phyloP scores from a whole-genome alignment of 805 yeast genomes.

The Blastobotrys americana region DNA sequence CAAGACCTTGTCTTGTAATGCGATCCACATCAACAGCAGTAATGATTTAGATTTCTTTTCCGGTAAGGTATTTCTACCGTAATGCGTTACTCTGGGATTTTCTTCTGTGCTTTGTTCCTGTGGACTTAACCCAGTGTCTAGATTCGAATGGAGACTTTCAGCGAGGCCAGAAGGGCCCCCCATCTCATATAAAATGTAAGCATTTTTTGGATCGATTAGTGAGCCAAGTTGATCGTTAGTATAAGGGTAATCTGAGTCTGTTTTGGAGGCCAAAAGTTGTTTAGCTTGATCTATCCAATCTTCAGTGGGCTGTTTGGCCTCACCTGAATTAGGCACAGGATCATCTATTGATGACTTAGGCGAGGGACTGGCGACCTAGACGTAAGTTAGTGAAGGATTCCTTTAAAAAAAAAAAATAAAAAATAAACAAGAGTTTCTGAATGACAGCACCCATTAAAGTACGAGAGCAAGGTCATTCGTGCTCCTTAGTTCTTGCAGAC shows the following conservation, averaged over 20 bases:
- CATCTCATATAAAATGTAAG: constrained; percentile 29
- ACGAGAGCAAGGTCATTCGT: too few species aligned
- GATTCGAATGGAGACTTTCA: constrained; percentile 26
- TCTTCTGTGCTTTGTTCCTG: constrained; percentile 16
- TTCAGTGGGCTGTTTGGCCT: constrained; percentile 2
- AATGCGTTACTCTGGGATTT: constrained; percentile 30
- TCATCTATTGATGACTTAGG: constrained; percentile 4
- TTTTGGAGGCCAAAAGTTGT: constrained; percentile 1
- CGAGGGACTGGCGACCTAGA: neutral
- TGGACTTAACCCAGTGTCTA: constrained; percentile 26
- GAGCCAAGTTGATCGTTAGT: constrained; percentile 16
- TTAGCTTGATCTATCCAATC: constrained; percentile 13
- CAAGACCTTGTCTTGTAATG: constrained; percentile 85
- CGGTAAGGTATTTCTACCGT: constrained; percentile 70
- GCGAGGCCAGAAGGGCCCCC: constrained; percentile 34
- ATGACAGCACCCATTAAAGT: too few species aligned
- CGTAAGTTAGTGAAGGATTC: too few species aligned
- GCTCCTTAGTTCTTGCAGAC: too few species aligned
- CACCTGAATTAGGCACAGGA: neutral
- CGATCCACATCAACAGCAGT: constrained; percentile 62
- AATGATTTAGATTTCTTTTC: constrained; percentile 64
- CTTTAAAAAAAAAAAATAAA: too few species aligned
- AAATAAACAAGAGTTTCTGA: too few species aligned
- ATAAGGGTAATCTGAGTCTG: constrained; percentile 12
- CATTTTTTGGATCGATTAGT: constrained; percentile 35